These are phyloP conservation scores for Lophiostoma macrostomum DNA, from an alignment of 495 filamentous ascomycete species.

Conservation along the genomic window DNA sequence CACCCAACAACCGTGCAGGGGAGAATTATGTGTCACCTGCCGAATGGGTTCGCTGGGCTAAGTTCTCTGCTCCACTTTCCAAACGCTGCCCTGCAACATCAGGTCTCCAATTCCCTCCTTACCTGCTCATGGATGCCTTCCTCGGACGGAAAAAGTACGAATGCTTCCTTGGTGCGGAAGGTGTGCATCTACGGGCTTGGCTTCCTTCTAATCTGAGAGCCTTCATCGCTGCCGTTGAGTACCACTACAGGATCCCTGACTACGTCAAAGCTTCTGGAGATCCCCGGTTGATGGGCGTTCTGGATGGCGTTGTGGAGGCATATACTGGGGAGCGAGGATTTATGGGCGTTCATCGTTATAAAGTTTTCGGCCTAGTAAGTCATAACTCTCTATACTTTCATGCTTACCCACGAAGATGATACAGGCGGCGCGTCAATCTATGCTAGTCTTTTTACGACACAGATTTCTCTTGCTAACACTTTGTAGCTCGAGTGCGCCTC, in stretches of 20 bases:
- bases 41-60: constrained; percentile 41
- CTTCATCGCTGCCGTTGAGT: constrained; percentile 51
- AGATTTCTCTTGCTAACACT: too few species aligned
- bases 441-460: too few species aligned
- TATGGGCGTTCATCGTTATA: constrained; percentile 53
- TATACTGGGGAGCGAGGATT: constrained; percentile 52
- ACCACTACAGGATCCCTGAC: constrained; percentile 49
- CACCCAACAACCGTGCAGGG: constrained; percentile 49
- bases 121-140: constrained; percentile 52
- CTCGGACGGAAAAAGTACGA: constrained; percentile 48
- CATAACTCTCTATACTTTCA: too few species aligned
- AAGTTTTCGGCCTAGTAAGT: constrained; percentile 53
- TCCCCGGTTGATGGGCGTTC: constrained; percentile 45
- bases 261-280: constrained; percentile 48
- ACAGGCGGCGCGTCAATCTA: too few species aligned
- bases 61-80: constrained; percentile 50
- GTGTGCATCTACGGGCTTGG: constrained; percentile 49
- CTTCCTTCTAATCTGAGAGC: constrained; percentile 51
- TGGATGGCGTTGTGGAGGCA: constrained; percentile 50
- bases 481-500: constrained; percentile 50
- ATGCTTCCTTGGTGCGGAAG: constrained; percentile 49
- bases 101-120: constrained; percentile 49
- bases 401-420: too few species aligned
- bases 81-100: constrained; percentile 50
- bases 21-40: constrained; percentile 40